Conservation (phyloP, 73 alveolate genomes). For the Urostyla sp. region DNA sequence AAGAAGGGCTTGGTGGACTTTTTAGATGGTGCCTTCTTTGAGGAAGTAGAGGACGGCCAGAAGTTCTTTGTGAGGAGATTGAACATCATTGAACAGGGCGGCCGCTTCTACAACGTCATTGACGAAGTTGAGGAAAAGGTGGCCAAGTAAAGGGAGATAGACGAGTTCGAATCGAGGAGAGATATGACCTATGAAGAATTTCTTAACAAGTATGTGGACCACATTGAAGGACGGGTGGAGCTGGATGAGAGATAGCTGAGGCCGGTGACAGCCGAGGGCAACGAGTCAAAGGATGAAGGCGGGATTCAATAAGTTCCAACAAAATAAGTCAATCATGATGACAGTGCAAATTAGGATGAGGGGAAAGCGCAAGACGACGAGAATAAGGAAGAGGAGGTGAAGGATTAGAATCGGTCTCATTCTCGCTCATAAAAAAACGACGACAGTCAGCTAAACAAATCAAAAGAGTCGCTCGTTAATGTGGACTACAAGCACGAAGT, state of each 20-base stretch:
- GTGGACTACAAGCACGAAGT: slow-evolving; percentile 42
- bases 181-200: slow-evolving; percentile 55
- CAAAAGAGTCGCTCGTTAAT: slow-evolving; percentile 25
- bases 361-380: slow-evolving; percentile 16
- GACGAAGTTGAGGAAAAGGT: slow-evolving; percentile 36
- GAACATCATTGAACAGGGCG: slow-evolving; percentile 22
- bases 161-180: slow-evolving; percentile 14
- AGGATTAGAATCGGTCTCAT: slow-evolving; percentile 17
- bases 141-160: neutral
- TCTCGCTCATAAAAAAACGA: slow-evolving; percentile 37
- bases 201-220: slow-evolving; percentile 53
- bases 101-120: neutral
- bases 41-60: slow-evolving; percentile 30
- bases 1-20: slow-evolving; percentile 38
- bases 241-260: slow-evolving; percentile 21
- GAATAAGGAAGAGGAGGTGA: slow-evolving; percentile 19
- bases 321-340: neutral
- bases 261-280: slow-evolving; percentile 46
- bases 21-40: slow-evolving; percentile 47
- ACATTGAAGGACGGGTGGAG: slow-evolving; percentile 56
- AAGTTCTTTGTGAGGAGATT: slow-evolving; percentile 56
- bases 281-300: neutral
- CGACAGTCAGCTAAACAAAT: slow-evolving; percentile 39
- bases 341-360: neutral
- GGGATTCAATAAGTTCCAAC: neutral